phyloP scores from a whole-genome alignment of 805 yeast genomes.

The Ogataea corticis region DNA sequence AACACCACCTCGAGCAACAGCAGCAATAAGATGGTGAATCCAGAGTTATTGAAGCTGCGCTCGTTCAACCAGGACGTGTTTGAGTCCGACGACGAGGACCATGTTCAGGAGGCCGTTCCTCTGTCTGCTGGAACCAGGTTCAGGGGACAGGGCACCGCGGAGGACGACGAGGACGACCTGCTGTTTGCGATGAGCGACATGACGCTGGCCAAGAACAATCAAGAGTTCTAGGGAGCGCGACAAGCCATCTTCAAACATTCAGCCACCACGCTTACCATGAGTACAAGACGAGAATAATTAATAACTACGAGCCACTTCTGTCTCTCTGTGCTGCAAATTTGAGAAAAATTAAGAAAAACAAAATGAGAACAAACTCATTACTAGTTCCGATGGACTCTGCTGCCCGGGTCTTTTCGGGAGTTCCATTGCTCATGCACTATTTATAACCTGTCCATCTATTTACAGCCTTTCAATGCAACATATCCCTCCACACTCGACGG shows the following conservation, averaged over 20 bases:
- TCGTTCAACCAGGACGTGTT: slow-evolving; percentile 35
- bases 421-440: too few relatives aligned
- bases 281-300: too few relatives aligned
- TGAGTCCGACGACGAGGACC: slow-evolving; percentile 36
- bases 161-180: slow-evolving; percentile 66
- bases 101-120: slow-evolving; percentile 22
- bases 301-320: not conserved
- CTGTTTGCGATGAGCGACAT: slow-evolving; percentile 75
- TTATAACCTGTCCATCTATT: not conserved
- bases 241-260: too few relatives aligned
- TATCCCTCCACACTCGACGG: slow-evolving; percentile 49
- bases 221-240: slow-evolving; percentile 18
- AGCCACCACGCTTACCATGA: too few relatives aligned
- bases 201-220: slow-evolving; percentile 38
- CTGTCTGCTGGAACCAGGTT: slow-evolving; percentile 7
- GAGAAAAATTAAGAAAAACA: too few relatives aligned
- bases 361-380: too few relatives aligned
- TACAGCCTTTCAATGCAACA: slow-evolving; percentile 14
- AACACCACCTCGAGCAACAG: slow-evolving; percentile 18
- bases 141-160: slow-evolving; percentile 23
- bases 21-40: slow-evolving; percentile 20
- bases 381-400: not conserved
- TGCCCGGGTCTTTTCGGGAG: not conserved
- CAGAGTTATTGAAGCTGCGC: slow-evolving; percentile 30
- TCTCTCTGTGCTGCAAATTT: not conserved